phyloP scores from a whole-genome alignment of 1,284 basidiomycete species.

The Cryptococcus hybrid region DNA sequence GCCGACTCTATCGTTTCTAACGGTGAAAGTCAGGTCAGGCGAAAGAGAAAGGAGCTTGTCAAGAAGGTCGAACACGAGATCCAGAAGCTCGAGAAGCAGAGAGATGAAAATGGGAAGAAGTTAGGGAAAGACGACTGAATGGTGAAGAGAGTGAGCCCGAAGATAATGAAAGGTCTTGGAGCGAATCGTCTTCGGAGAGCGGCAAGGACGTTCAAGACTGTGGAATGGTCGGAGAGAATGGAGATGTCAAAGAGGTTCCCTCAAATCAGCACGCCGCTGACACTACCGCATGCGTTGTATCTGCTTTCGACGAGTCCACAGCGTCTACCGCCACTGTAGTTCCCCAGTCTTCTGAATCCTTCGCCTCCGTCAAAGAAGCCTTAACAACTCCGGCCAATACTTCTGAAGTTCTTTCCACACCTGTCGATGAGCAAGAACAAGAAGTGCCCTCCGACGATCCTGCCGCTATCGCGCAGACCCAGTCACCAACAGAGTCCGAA shows the following conservation, averaged over 20 bases:
- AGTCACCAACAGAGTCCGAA: background rate
- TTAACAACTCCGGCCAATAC: background rate
- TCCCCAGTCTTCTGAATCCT: background rate
- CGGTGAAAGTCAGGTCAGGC: conserved; percentile 60
- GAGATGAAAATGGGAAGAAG: conserved; percentile 48
- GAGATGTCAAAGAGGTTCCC: too few species aligned
- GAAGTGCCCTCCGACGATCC: background rate
- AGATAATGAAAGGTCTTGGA: conserved; percentile 14
- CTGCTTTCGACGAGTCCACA: background rate
- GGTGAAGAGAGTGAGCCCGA: conserved; percentile 39
- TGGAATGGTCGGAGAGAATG: background rate
- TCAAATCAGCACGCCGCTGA: too few species aligned
- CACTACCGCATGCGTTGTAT: too few species aligned
- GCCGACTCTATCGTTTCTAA: conserved; percentile 67
- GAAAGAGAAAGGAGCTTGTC: conserved; percentile 61
- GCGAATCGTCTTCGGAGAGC: conserved; percentile 9
- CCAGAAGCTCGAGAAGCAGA: conserved; percentile 54
- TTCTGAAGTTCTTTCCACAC: background rate
- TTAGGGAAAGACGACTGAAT: conserved; percentile 27
- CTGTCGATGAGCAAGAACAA: background rate
- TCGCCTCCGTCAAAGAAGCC: background rate
- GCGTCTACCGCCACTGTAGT: background rate
- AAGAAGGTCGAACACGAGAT: conserved; percentile 62
- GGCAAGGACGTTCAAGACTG: background rate
- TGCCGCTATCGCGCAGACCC: background rate